These are phyloP conservation scores for Fusarium foetens DNA, from an alignment of 2,329 filamentous ascomycete species.

Conservation along the genomic window DNA sequence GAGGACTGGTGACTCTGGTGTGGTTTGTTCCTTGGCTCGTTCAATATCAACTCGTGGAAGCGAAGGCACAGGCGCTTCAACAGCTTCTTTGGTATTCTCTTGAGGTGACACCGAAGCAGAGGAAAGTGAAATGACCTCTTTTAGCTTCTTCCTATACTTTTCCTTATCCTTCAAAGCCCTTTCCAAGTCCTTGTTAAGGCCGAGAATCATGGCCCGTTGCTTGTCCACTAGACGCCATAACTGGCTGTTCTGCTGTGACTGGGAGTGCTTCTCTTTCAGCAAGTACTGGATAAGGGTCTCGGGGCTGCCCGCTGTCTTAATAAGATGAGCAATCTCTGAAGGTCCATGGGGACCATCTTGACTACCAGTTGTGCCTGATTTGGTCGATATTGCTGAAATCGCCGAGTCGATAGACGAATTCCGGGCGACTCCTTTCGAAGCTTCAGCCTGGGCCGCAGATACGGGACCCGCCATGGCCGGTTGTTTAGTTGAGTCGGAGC, in stretches of 20 bases:
- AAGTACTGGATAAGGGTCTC: slow-evolving; percentile 90
- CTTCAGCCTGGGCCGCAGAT: slow-evolving; percentile 53
- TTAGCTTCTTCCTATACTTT: slow-evolving; percentile 88
- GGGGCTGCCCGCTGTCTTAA: slow-evolving; percentile 85
- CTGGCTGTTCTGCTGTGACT: slow-evolving; percentile 88
- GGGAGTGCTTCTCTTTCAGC: slow-evolving; percentile 89
- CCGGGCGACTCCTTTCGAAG: slow-evolving; percentile 63
- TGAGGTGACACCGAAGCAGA: slow-evolving; percentile 47
- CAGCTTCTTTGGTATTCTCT: slow-evolving; percentile 15
- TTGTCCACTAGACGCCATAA: slow-evolving; percentile 97
- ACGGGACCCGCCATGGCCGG: slow-evolving; percentile 61
- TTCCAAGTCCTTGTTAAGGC: slow-evolving; percentile 94
- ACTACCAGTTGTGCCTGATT: slow-evolving; percentile 64
- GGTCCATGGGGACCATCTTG: slow-evolving; percentile 68
- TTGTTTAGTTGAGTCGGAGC: slow-evolving; percentile 51
- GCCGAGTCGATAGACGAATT: slow-evolving; percentile 93
- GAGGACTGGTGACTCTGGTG: slow-evolving; percentile 59
- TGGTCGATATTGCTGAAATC: slow-evolving; percentile 79
- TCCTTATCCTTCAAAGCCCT: slow-evolving; percentile 93
- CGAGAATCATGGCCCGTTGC: slow-evolving; percentile 91
- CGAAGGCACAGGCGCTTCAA: slow-evolving; percentile 16
- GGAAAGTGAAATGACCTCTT: slow-evolving; percentile 70
- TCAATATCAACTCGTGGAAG: slow-evolving; percentile 42
- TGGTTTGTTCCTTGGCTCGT: slow-evolving; percentile 33
- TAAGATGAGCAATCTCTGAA: slow-evolving; percentile 81